Conservation (phyloP, 2,329 filamentous ascomycete species). For the Colletotrichum chrysophilum region DNA sequence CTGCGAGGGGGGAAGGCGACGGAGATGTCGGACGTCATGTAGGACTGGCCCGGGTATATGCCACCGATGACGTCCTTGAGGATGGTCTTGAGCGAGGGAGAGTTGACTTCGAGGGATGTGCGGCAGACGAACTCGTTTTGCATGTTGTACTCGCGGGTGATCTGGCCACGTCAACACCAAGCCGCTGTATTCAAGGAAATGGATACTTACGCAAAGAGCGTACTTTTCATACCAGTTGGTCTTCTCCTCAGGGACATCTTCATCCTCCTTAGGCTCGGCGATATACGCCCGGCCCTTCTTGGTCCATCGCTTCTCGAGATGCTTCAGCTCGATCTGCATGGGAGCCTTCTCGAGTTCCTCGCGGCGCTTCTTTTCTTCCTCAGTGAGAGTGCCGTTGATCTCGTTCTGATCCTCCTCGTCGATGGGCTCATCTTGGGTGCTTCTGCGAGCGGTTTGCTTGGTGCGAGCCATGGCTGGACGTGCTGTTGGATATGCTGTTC, state of each 20-base stretch:
- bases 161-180: neutral
- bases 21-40: constrained; percentile 25
- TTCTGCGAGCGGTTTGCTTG: neutral
- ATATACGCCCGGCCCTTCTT: constrained; percentile 30
- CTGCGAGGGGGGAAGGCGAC: constrained; percentile 28
- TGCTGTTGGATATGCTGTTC: no score
- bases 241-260: constrained; percentile 29
- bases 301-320: constrained; percentile 36
- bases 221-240: constrained; percentile 35
- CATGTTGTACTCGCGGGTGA: constrained; percentile 25
- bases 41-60: constrained; percentile 29
- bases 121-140: constrained; percentile 19
- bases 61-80: constrained; percentile 25
- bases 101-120: constrained; percentile 26
- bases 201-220: constrained; percentile 27
- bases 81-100: constrained; percentile 26
- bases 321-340: constrained; percentile 33
- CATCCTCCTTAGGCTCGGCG: constrained; percentile 32
- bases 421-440: neutral
- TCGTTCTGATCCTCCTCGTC: constrained; percentile 24
- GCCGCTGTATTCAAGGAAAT: neutral
- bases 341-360: constrained; percentile 29
- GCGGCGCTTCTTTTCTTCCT: constrained; percentile 25
- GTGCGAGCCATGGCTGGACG: neutral
- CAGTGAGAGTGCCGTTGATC: constrained; percentile 18